Base-by-base conservation (phyloP, 768 basidiomycete species). In the Tubosaeta brunneosetosa region DNA sequence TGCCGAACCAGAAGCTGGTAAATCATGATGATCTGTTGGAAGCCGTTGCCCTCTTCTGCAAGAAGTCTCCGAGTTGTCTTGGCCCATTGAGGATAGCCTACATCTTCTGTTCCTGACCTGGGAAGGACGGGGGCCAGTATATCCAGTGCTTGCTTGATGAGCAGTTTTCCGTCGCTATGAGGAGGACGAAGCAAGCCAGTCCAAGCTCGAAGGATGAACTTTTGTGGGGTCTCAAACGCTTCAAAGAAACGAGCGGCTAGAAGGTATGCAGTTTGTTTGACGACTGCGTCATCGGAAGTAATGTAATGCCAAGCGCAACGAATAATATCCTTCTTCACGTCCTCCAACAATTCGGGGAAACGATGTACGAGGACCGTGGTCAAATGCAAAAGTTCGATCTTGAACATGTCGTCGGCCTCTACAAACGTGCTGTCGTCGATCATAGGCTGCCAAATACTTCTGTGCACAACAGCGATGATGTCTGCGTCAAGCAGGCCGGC, bases 1-100 rank as follows among this genome's bases (percentile, higher is more conserved):
- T 97, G 93, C 54, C 92, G 88, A 56, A 92, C 86, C 51, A 99
- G 86, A 49, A 99, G 81, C 55, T 94, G 88, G 65, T 97, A 99
- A 47, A 97, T 88, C 55, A 80, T 78, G 54, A 87, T 83, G 49
- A 88, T 79, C 54, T 94, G 81, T 41, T 80, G 73, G 44, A 80
- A 76, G 26, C 80, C 78, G 47, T 81, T 79, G 3, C 88, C 88
- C 64, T 99, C 97, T 70, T 99, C 97, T 16, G 86, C 81, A 34
- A 99, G 77, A 31, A 97, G 77, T 43, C 86, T 82, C 40, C 94
- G 81, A 3, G 93, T 92, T 12, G 85, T 85, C 63, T 79, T 83
- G 5, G 94, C 94, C 97, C 97, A 99, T 49, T 75, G 77, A 60
- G 78, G 88, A 52, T 77, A 81, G 3, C 82, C 84, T 7, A 75